These are phyloP conservation scores for Umbilicaria muhlenbergii DNA, from an alignment of 495 filamentous ascomycete genomes.

Conservation along the genomic window DNA sequence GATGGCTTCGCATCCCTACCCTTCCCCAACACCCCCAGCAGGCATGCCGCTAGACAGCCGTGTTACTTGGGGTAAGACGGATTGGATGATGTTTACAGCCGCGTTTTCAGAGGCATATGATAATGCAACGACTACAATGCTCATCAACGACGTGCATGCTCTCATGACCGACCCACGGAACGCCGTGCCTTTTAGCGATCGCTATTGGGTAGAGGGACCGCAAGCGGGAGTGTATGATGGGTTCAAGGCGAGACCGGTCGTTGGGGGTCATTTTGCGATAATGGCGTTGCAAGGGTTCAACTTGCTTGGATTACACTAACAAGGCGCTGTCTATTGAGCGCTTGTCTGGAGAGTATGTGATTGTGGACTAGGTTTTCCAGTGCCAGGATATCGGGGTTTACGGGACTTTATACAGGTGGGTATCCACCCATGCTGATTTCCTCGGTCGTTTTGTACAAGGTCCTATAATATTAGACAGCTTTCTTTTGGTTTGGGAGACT, in stretches of 20 bases:
- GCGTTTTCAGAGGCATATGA: constrained; percentile 10
- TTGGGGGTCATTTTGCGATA: constrained; percentile 39
- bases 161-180: constrained; percentile 34
- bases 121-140: constrained; percentile 8
- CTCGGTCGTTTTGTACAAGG: no score
- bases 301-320: no score
- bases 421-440: no score
- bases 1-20: constrained; percentile 27
- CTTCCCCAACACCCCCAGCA: constrained; percentile 22
- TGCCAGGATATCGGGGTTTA: no score
- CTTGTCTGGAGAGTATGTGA: no score
- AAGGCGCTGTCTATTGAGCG: no score
- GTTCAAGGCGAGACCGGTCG: constrained; percentile 38
- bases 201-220: constrained; percentile 26
- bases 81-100: constrained; percentile 20
- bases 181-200: constrained; percentile 31
- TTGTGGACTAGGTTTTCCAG: no score
- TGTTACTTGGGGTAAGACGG: constrained; percentile 33
- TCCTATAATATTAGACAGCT: no score
- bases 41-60: constrained; percentile 28
- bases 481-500: no score
- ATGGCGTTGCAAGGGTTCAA: constrained; percentile 19
- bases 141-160: constrained; percentile 21
- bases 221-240: constrained; percentile 19
- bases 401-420: no score